Evolutionary conservation across 192 early-diverging fungal genomes (phyloP).

Genomic region (Linnemannia exigua): DNA sequence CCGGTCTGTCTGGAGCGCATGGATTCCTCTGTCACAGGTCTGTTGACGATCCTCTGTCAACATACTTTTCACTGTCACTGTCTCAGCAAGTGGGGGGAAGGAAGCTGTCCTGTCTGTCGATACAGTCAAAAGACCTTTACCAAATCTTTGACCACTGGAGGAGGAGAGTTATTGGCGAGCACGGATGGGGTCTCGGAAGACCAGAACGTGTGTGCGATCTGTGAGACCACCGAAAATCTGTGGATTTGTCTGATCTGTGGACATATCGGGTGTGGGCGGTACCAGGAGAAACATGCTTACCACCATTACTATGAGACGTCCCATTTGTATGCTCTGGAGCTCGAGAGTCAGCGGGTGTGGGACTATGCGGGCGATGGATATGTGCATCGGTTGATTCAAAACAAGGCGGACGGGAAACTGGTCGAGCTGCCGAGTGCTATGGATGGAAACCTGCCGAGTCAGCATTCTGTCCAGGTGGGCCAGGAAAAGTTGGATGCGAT

Average conservation of each 20-base stretch:
- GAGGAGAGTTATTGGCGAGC: slow-evolving; percentile 18
- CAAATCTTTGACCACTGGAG: not conserved
- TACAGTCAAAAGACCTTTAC: slow-evolving; percentile 74
- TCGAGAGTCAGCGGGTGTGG: slow-evolving; percentile 98
- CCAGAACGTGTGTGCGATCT: slow-evolving; percentile 77
- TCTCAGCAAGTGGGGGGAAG: slow-evolving; percentile 92
- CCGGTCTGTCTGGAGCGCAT: slow-evolving; percentile 97
- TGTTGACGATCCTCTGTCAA: slow-evolving; percentile 94
- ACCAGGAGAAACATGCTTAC: slow-evolving; percentile 91
- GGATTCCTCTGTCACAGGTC: slow-evolving; percentile 89
- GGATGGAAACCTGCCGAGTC: slow-evolving; percentile 34
- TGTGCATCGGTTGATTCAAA: slow-evolving; percentile 96
- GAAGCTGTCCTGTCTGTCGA: slow-evolving; percentile 93
- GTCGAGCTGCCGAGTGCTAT: slow-evolving; percentile 82
- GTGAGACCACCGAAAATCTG: slow-evolving; percentile 81
- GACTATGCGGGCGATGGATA: slow-evolving; percentile 97
- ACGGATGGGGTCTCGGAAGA: slow-evolving; percentile 37
- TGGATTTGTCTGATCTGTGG: slow-evolving; percentile 99
- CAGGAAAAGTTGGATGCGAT: slow-evolving; percentile 84
- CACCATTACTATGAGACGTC: slow-evolving; percentile 86
- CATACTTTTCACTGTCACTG: slow-evolving; percentile 97
- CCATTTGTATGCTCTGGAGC: slow-evolving; percentile 93
- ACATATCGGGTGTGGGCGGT: slow-evolving; percentile 95
- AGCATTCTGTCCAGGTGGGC: slow-evolving; percentile 44
- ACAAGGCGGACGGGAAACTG: slow-evolving; percentile 91